phyloP scores from a whole-genome alignment of 2,329 filamentous ascomycete species.

The Colletotrichum australisinense region DNA sequence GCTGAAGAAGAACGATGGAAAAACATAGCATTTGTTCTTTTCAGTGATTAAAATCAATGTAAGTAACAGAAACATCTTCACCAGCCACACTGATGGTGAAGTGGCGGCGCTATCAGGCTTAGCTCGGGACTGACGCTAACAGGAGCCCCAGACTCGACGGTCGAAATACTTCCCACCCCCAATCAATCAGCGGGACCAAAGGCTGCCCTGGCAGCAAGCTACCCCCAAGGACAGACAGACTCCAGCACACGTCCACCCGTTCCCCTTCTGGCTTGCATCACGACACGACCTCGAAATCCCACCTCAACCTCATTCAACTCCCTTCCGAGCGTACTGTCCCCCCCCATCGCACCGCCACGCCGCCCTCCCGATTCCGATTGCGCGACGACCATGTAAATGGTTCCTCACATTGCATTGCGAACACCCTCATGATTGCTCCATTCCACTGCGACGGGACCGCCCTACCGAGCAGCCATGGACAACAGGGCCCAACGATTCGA shows the following conservation, averaged over 20 bases:
- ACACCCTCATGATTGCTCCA: constrained; percentile 32
- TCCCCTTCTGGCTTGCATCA: constrained; percentile 33
- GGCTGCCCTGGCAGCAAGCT: constrained; percentile 31
- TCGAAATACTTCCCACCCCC: constrained; percentile 21
- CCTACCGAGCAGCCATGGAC: constrained; percentile 37
- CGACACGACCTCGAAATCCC: constrained; percentile 32
- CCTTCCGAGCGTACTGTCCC: background rate
- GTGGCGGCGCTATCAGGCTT: constrained; percentile 11
- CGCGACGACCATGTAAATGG: constrained; percentile 30
- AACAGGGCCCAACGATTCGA: constrained; percentile 85
- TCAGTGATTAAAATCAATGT: background rate
- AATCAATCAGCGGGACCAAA: constrained; percentile 8
- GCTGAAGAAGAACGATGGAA: background rate
- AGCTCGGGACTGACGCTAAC: constrained; percentile 13
- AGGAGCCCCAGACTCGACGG: constrained; percentile 16
- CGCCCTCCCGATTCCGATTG: background rate
- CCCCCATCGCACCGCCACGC: background rate
- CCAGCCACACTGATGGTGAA: background rate
- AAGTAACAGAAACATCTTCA: background rate
- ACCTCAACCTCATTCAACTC: constrained; percentile 8
- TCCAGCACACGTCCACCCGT: constrained; percentile 20
- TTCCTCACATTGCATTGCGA: constrained; percentile 12
- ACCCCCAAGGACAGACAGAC: constrained; percentile 18
- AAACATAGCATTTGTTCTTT: no score
- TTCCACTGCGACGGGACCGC: constrained; percentile 29